phyloP scores from a whole-genome alignment of 2,329 filamentous ascomycete genomes.

The Microascus cirrosus region DNA sequence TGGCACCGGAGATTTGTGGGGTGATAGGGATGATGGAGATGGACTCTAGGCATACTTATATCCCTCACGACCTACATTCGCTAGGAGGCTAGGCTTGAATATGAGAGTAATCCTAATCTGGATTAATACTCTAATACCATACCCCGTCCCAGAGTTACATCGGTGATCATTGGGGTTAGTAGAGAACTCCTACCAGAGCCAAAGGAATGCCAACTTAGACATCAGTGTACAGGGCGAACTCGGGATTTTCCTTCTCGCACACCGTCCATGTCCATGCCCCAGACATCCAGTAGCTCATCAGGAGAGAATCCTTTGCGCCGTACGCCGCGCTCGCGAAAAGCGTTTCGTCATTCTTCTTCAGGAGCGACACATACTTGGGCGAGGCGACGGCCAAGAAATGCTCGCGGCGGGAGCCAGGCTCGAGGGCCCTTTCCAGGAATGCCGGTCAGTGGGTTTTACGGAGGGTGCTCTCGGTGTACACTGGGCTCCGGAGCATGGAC shows the following conservation, averaged over 20 bases:
- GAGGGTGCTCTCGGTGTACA: neutral
- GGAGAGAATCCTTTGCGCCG: conserved; percentile 16
- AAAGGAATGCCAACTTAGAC: conserved; percentile 11
- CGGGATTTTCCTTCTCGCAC: conserved; percentile 19
- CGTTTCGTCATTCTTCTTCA: conserved; percentile 16
- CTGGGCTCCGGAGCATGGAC: neutral
- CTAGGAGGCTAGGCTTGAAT: neutral
- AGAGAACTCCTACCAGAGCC: neutral
- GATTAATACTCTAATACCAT: neutral
- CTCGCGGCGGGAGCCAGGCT: conserved; percentile 23
- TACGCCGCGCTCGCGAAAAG: conserved; percentile 26
- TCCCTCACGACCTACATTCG: neutral
- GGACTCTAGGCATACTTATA: neutral
- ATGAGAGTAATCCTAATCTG: neutral
- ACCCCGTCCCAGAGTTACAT: neutral
- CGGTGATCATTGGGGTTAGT: neutral
- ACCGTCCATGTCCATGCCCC: conserved; percentile 27
- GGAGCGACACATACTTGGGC: conserved; percentile 27
- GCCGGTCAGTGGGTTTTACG: neutral
- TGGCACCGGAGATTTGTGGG: neutral
- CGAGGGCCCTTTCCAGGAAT: conserved; percentile 15
- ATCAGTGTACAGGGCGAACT: conserved; percentile 24
- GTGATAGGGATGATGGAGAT: neutral
- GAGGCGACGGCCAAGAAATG: conserved; percentile 45
- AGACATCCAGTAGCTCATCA: conserved; percentile 23